Conservation (phyloP, 768 basidiomycete species). For the Peribolospora kevripleyi region DNA sequence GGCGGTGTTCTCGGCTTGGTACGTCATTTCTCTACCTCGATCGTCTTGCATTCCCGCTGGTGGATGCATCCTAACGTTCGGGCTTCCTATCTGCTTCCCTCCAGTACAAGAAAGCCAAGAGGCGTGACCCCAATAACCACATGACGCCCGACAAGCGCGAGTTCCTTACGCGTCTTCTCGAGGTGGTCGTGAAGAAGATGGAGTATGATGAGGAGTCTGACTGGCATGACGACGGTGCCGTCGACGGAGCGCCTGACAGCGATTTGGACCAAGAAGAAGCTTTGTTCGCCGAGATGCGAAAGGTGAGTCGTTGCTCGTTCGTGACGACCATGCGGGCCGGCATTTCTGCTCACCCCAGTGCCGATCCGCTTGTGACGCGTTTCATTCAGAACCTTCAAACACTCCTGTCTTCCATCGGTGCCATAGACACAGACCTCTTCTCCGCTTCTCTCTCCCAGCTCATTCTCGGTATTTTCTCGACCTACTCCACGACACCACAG, state of each 20-base stretch:
- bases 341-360: too few species aligned
- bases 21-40: slow-evolving; percentile 18
- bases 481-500: slow-evolving; percentile 16
- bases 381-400: slow-evolving; percentile 45
- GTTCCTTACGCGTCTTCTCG: slow-evolving; percentile 53
- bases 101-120: slow-evolving; percentile 48
- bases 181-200: slow-evolving; percentile 62
- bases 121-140: slow-evolving; percentile 31
- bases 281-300: slow-evolving; percentile 63
- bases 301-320: slow-evolving; percentile 27
- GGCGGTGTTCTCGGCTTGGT: slow-evolving; percentile 49
- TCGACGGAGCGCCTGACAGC: slow-evolving; percentile 19
- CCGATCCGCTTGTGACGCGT: too few species aligned
- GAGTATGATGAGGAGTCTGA: slow-evolving; percentile 42
- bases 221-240: slow-evolving; percentile 31
- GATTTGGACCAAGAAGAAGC: slow-evolving; percentile 76
- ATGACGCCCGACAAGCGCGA: slow-evolving; percentile 27
- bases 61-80: neutral
- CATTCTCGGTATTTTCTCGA: slow-evolving; percentile 47
- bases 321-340: neutral
- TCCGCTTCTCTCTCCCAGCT: slow-evolving; percentile 48
- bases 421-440: slow-evolving; percentile 65
- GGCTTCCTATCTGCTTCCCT: neutral
- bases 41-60: neutral
- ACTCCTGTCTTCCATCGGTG: slow-evolving; percentile 64